A percentile compares a stretch with the other conserved stretches of the same genome.
Conservation (phyloP, 768 basidiomycete species). For the Xerocomellus dryophilus region DNA sequence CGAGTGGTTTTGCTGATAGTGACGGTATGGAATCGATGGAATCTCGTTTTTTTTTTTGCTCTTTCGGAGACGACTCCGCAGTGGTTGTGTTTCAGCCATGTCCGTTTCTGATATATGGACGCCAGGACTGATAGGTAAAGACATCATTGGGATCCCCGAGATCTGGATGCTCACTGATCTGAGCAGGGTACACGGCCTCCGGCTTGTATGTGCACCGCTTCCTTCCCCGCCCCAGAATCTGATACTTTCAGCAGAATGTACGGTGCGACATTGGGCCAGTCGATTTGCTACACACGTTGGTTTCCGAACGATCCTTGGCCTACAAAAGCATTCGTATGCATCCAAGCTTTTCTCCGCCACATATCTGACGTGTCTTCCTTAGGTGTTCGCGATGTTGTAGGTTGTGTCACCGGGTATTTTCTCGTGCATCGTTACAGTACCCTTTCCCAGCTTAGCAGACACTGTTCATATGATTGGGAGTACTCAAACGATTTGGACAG, state of each 20-base stretch:
- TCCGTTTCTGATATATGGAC: background rate
- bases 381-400: slow-evolving; percentile 7
- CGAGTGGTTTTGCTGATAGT: too few relatives aligned
- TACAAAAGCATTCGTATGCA: background rate
- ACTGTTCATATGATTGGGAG: slow-evolving; percentile 3
- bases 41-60: too few relatives aligned
- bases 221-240: background rate
- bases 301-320: slow-evolving; percentile 7
- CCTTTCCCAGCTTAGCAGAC: slow-evolving; percentile 1
- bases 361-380: background rate
- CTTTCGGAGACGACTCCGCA: background rate
- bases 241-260: slow-evolving; percentile 6
- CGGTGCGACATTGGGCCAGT: slow-evolving; percentile 11
- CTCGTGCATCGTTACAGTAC: background rate
- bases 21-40: too few relatives aligned
- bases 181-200: slow-evolving; percentile 2
- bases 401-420: background rate
- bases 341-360: background rate
- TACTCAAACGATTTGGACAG: background rate
- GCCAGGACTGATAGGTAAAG: slow-evolving; percentile 7
- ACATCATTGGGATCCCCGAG: background rate
- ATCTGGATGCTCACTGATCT: background rate
- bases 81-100: background rate
- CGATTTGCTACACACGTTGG: slow-evolving; percentile 7
- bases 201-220: background rate